phyloP scores from a whole-genome alignment of 2,329 filamentous ascomycete species.

The Alternaria gaisen region DNA sequence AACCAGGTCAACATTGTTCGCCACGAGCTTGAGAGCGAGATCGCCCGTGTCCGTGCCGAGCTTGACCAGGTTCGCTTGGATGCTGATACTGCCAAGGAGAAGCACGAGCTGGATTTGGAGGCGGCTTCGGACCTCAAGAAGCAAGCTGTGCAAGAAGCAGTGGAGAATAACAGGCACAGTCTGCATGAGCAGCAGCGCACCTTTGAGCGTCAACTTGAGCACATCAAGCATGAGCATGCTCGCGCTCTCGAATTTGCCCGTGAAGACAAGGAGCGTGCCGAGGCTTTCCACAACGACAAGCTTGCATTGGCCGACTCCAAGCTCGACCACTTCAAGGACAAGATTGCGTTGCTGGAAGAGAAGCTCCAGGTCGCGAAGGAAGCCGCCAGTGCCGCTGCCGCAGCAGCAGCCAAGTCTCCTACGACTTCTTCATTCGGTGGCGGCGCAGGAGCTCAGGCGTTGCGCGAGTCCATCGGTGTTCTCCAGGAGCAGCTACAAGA shows the following conservation, averaged over 20 bases:
- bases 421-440: conserved; percentile 47
- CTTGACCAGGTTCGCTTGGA: conserved; percentile 82
- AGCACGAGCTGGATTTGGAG: conserved; percentile 84
- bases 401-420: conserved; percentile 66
- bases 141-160: conserved; percentile 63
- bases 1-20: conserved; percentile 85
- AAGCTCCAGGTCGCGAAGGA: conserved; percentile 89
- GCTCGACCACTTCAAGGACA: conserved; percentile 85
- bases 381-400: conserved; percentile 84
- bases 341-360: conserved; percentile 84
- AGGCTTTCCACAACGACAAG: conserved; percentile 81
- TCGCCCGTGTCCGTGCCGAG: conserved; percentile 75
- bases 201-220: conserved; percentile 49
- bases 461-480: conserved; percentile 95
- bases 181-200: conserved; percentile 62
- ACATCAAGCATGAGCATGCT: conserved; percentile 66
- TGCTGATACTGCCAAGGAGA: conserved; percentile 79
- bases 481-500: conserved; percentile 96
- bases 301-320: conserved; percentile 85
- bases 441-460: conserved; percentile 85
- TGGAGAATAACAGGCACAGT: conserved; percentile 62
- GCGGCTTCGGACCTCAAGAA: conserved; percentile 77
- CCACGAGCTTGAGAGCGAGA: conserved; percentile 81
- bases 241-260: conserved; percentile 72
- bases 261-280: conserved; percentile 83